Evolutionary conservation across 306 rosid species (phyloP).

Genomic region (Castanea crenata): DNA sequence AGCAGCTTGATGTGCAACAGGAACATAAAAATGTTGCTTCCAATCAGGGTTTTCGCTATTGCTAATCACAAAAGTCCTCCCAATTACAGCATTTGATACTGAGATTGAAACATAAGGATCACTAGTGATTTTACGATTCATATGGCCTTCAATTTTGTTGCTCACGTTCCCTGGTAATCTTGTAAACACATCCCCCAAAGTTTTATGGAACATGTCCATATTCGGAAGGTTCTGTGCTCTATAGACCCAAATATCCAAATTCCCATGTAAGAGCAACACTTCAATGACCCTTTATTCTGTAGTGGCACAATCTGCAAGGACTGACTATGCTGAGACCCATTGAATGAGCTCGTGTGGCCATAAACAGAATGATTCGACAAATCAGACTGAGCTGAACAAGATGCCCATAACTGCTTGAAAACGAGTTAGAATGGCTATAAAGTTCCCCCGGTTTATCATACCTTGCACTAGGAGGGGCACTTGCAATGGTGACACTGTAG

Average conservation of each 20-base stretch:
- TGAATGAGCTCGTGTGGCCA: conserved; percentile 43
- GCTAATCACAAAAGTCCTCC: conserved; percentile 91
- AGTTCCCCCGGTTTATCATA: conserved; percentile 45
- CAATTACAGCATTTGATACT: conserved; percentile 74
- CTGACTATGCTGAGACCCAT: conserved; percentile 56
- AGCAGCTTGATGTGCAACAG: conserved; percentile 84
- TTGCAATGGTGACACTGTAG: conserved; percentile 27
- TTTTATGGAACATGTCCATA: conserved; percentile 96
- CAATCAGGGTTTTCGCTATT: conserved; percentile 86
- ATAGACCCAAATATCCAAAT: conserved; percentile 77
- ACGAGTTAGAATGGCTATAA: conserved; percentile 42
- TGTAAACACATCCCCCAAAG: conserved; percentile 69
- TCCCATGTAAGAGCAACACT: conserved; percentile 80
- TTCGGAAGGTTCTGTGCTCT: conserved; percentile 81
- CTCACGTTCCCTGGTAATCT: conserved; percentile 53
- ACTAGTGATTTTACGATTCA: conserved; percentile 68
- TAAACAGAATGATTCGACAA: conserved; percentile 24
- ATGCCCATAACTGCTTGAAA: conserved; percentile 38
- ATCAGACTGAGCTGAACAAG: conserved; percentile 29
- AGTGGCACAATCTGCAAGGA: conserved; percentile 64
- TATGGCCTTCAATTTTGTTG: conserved; percentile 58
- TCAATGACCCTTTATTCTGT: conserved; percentile 63
- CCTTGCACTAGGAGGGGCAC: conserved; percentile 39
- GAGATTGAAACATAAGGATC: conserved; percentile 91
- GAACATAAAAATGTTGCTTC: conserved; percentile 79